Percentiles rank a stretch among this genome's conserved stretches.
Evolutionary conservation across 139 green algal species (phyloP).

Genomic region (Penium margaritaceum): DNA sequence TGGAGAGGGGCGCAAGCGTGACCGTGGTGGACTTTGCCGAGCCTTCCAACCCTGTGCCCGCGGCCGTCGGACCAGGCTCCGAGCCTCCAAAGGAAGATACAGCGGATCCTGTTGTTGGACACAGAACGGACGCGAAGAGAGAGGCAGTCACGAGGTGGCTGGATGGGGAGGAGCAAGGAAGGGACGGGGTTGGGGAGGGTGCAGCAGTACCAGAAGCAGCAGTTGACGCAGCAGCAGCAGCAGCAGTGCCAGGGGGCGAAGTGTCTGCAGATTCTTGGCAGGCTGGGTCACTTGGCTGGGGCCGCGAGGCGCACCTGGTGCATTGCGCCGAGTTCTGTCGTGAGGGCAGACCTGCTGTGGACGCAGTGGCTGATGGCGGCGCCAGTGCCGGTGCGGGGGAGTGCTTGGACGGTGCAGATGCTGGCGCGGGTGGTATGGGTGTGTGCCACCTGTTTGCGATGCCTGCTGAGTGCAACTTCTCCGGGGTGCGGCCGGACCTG

Average conservation of each 20-base stretch:
- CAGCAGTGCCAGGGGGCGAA: neutral
- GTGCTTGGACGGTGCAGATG: neutral
- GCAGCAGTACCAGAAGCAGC: too few species aligned
- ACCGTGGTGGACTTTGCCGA: too few species aligned
- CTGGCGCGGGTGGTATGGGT: neutral
- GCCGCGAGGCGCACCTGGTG: neutral
- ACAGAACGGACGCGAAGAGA: too few species aligned
- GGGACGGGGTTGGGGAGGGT: too few species aligned
- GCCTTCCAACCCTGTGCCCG: too few species aligned
- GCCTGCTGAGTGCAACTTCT: slow-evolving; percentile 83
- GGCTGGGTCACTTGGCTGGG: neutral
- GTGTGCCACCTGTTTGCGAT: slow-evolving; percentile 60
- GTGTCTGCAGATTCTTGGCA: neutral
- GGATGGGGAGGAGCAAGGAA: too few species aligned
- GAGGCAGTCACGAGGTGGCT: too few species aligned
- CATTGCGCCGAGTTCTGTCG: neutral
- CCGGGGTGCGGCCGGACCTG: slow-evolving; percentile 53
- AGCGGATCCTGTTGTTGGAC: too few species aligned
- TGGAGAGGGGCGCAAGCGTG: too few species aligned
- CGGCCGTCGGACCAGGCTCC: too few species aligned
- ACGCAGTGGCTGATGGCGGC: neutral
- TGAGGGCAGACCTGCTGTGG: neutral
- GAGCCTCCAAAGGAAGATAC: too few species aligned
- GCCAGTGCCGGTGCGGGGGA: neutral
- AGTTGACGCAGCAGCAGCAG: neutral